Base-by-base conservation (phyloP, 768 basidiomycete species). In the Exsudoporus frostii region DNA sequence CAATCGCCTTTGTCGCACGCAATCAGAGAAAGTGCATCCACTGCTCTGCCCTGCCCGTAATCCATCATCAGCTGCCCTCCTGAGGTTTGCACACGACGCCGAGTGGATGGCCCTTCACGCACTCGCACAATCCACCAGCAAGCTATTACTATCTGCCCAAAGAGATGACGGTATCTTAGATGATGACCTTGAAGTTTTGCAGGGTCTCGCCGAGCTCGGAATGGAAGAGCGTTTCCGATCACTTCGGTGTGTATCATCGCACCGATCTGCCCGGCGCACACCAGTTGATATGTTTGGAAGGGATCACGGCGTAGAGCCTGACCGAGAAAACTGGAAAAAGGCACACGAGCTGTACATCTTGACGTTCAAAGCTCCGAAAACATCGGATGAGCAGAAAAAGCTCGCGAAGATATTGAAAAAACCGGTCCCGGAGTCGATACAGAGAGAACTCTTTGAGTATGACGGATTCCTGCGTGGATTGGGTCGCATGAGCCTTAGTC, bases 401-500 rank as follows among this genome's bases (percentile, higher is more conserved):
- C 73, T 89, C 4, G 76, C 74, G 7, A 73, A 70, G 54, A 60
- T 88, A n/a, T 53, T 89, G 37, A 84, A 82, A 63, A 69, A 69
- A 48, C 70, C 74, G 0, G 44, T 77, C 11, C 76, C 78, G 3
- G 64, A 73, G 14, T 78, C 81, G 11, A 67, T 90, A 25, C 74
- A 75, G 6, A 68, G 71, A 14, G 81, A 81, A 14, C 69, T 93
- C 27, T 92, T 95, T 69, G 80, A 79, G 19, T 92, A 90, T 60
- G 84, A 88, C 25, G 83, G 80, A 3, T 94, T 92, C 67, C 71
- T 92, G 27, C 76, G 77, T 32, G 82, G 86, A 1, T 67, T 92
- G 32, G 88, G 90, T 3, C 79, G 85, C 40, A 91, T 90, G 83
- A 88, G 81, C 55, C 78, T 94, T 24, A 94, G 90, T 90, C 53